These are phyloP conservation scores for Phaeosphaeria sp. DNA, from an alignment of 2,329 filamentous ascomycete species.

Conservation along the genomic window DNA sequence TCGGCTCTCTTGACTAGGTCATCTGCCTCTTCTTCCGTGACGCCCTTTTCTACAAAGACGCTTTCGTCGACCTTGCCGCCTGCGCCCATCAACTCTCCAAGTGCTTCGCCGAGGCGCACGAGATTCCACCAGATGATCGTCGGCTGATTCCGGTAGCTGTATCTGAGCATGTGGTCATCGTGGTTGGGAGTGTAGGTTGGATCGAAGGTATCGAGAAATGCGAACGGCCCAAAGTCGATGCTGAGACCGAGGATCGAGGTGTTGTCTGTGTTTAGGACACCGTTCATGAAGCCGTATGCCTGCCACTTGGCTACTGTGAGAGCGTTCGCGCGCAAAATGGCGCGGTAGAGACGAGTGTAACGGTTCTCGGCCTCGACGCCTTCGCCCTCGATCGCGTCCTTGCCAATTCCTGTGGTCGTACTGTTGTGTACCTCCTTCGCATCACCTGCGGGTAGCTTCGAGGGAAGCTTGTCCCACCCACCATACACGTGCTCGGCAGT, in stretches of 20 bases:
- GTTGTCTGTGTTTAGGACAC: conserved; percentile 97
- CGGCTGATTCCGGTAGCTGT: conserved; percentile 92
- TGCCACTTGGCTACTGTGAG: conserved; percentile 92
- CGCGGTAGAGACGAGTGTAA: conserved; percentile 85
- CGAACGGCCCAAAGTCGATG: conserved; percentile 95
- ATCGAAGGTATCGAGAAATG: conserved; percentile 97
- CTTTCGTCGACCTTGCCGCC: conserved; percentile 74
- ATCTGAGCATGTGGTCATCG: conserved; percentile 86
- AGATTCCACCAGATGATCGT: conserved; percentile 99
- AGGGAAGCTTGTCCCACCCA: conserved; percentile 86
- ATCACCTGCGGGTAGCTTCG: conserved; percentile 56
- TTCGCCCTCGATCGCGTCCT: conserved; percentile 70
- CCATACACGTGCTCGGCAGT: conserved; percentile 85
- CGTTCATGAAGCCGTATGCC: conserved; percentile 99
- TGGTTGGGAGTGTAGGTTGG: conserved; percentile 95
- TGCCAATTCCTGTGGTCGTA: conserved; percentile 56
- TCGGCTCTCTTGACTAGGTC: conserved; percentile 82
- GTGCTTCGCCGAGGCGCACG: conserved; percentile 84
- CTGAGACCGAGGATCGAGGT: conserved; percentile 88
- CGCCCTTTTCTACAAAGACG: conserved; percentile 74
- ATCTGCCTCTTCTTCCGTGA: conserved; percentile 71
- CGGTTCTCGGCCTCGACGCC: conserved; percentile 78
- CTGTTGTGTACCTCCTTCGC: conserved; percentile 57
- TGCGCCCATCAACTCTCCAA: conserved; percentile 87
- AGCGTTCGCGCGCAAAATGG: conserved; percentile 85